Evolutionary conservation across 106 monocot species (phyloP).

Genomic region (Allium fistulosum): DNA sequence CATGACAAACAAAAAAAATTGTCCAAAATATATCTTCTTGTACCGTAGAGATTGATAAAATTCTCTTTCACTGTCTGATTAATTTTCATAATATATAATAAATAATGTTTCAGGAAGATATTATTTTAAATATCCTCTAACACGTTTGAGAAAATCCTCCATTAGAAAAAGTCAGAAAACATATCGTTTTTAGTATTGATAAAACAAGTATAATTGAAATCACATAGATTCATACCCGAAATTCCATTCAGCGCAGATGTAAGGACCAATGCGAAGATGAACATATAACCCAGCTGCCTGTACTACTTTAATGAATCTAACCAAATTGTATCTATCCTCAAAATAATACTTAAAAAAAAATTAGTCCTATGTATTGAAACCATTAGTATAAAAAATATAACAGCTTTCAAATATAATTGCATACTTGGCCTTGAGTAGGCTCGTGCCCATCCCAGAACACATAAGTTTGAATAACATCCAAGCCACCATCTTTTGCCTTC

Average conservation of each 20-base stretch:
- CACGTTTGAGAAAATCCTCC: no score
- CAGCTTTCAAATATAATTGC: slow-evolving; percentile 18
- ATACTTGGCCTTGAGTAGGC: neutral
- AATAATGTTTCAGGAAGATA: no score
- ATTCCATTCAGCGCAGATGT: slow-evolving; percentile 93
- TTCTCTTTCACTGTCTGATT: no score
- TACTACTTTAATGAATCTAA: slow-evolving; percentile 76
- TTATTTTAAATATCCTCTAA: no score
- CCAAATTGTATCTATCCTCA: slow-evolving; percentile 64
- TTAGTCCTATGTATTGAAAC: neutral
- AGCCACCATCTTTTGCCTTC: neutral
- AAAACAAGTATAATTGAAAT: neutral
- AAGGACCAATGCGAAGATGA: slow-evolving; percentile 94
- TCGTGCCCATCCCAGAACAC: neutral
- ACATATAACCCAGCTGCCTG: slow-evolving; percentile 77
- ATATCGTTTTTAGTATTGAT: no score
- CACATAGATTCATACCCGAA: slow-evolving; percentile 45
- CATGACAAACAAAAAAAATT: neutral
- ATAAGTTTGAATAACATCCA: neutral
- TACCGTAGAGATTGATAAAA: no score
- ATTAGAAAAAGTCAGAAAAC: no score
- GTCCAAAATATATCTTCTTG: neutral
- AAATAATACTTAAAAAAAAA: slow-evolving; percentile 60
- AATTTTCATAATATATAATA: no score
- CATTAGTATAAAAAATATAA: neutral